phyloP scores from a whole-genome alignment of 257 asterid species.

The Misopates orontium region DNA sequence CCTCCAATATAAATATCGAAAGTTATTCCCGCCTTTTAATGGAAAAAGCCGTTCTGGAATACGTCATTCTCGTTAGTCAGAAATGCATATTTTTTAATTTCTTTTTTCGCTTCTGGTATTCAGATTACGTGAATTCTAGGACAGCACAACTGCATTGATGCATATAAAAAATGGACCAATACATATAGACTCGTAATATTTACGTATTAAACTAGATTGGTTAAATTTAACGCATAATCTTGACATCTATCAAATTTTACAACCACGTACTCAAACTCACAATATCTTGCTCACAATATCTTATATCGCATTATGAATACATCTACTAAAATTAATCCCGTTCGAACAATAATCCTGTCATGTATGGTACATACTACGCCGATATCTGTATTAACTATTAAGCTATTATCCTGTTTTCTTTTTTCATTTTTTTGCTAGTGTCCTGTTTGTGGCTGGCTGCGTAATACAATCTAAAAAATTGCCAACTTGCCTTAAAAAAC shows the following conservation, averaged over 20 bases:
- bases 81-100: background rate
- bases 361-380: background rate
- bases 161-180: too few relatives aligned
- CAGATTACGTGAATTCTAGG: background rate
- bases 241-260: too few relatives aligned
- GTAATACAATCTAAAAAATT: constrained; percentile 2
- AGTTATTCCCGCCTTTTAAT: background rate
- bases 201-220: too few relatives aligned
- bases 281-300: background rate
- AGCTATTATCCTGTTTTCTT: too few relatives aligned
- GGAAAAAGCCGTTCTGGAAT: background rate
- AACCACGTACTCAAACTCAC: too few relatives aligned
- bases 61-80: background rate
- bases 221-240: too few relatives aligned
- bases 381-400: background rate
- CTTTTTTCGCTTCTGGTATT: background rate
- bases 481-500: constrained; percentile 5
- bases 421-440: too few relatives aligned
- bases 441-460: background rate
- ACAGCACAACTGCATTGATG: background rate
- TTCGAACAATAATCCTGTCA: background rate
- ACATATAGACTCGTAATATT: too few relatives aligned
- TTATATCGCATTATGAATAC: background rate
- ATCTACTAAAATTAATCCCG: background rate
- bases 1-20: background rate